These are phyloP conservation scores for Xylaria flabelliformis DNA, from an alignment of 495 filamentous ascomycete species.

Conservation along the genomic window DNA sequence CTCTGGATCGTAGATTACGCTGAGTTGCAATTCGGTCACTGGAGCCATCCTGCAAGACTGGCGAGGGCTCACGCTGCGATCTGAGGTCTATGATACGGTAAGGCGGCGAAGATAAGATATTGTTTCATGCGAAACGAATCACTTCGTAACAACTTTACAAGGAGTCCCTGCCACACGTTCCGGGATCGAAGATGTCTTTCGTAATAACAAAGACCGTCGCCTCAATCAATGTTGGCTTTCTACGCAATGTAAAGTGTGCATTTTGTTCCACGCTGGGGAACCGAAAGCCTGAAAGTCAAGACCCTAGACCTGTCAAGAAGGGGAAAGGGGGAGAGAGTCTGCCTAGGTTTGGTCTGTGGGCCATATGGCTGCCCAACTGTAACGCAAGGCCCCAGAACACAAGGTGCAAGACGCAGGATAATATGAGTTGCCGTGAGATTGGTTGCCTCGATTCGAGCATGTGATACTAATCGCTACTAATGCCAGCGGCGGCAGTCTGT, in stretches of 20 bases:
- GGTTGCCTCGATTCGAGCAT: neutral
- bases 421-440: neutral
- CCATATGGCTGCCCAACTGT: neutral
- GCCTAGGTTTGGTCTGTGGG: neutral
- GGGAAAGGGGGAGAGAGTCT: neutral
- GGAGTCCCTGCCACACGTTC: too few species aligned
- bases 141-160: too few species aligned
- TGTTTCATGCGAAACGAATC: neutral
- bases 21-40: neutral
- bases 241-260: too few species aligned
- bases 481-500: neutral
- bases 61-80: neutral
- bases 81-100: neutral
- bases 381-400: too few species aligned
- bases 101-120: neutral
- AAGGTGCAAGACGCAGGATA: neutral
- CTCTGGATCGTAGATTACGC: neutral
- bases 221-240: too few species aligned
- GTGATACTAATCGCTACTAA: neutral
- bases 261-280: too few species aligned
- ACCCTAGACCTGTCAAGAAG: too few species aligned
- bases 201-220: too few species aligned
- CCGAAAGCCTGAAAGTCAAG: neutral
- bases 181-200: too few species aligned
- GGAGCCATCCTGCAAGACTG: neutral